A percentile compares a stretch with the other conserved stretches of the same genome.
Conservation (phyloP, 1,139 yeast genomes). For the Pichia inconspicua region DNA sequence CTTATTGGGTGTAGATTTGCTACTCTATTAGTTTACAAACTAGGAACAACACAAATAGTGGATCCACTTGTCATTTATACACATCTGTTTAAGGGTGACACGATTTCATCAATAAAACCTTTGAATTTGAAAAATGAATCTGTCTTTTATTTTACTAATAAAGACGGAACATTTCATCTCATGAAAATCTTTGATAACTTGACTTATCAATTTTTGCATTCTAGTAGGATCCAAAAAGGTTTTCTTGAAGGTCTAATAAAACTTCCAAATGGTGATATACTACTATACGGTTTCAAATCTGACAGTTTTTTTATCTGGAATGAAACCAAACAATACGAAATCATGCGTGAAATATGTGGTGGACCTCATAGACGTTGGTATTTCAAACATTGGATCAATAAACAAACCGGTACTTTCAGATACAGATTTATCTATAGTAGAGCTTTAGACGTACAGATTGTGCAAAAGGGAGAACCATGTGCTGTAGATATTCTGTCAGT, state of each 20-base stretch:
- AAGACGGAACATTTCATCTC: conserved; percentile 56
- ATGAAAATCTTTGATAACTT: conserved; percentile 23
- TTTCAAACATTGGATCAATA: conserved; percentile 29
- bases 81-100: conserved; percentile 63
- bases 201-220: conserved; percentile 35
- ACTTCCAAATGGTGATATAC: conserved; percentile 34
- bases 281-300: conserved; percentile 77
- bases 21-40: conserved; percentile 49
- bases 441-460: conserved; percentile 38
- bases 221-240: conserved; percentile 65
- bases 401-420: conserved; percentile 2
- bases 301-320: conserved; percentile 76
- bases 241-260: conserved; percentile 68
- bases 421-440: conserved; percentile 45
- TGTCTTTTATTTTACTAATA: conserved; percentile 40
- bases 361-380: conserved; percentile 88
- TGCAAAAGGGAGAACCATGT: conserved; percentile 17
- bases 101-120: conserved; percentile 51
- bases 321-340: conserved; percentile 67
- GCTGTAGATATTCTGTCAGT: conserved; percentile 30
- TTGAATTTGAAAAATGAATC: conserved; percentile 25
- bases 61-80: conserved; percentile 34
- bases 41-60: conserved; percentile 22
- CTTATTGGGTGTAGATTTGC: conserved; percentile 70
- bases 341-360: conserved; percentile 72